Conservation (phyloP, 805 yeast genomes). For the Cyberlindnera misumaiensis region DNA sequence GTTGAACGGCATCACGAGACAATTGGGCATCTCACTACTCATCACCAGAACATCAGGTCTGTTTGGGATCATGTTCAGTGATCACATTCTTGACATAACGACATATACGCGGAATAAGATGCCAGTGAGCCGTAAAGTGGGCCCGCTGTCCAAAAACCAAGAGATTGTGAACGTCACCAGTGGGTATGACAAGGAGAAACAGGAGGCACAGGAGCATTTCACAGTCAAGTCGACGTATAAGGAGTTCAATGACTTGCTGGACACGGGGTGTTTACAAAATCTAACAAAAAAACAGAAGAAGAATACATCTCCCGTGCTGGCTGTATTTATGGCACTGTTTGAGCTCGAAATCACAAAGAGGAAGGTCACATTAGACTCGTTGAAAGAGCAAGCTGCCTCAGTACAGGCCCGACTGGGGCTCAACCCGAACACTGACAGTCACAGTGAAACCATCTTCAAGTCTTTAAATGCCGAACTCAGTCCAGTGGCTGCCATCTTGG, state of each 20-base stretch:
- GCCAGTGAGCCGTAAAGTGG: slow-evolving; percentile 42
- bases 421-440: slow-evolving; percentile 33
- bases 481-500: slow-evolving; percentile 81
- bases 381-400: slow-evolving; percentile 25
- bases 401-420: slow-evolving; percentile 35
- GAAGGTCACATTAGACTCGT: slow-evolving; percentile 19
- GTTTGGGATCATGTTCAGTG: slow-evolving; percentile 77
- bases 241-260: slow-evolving; percentile 30
- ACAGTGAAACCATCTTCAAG: slow-evolving; percentile 33
- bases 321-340: slow-evolving; percentile 57
- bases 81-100: slow-evolving; percentile 59
- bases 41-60: slow-evolving; percentile 68
- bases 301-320: slow-evolving; percentile 43
- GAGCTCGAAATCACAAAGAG: slow-evolving; percentile 28
- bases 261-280: slow-evolving; percentile 18
- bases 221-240: slow-evolving; percentile 32
- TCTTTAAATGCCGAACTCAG: slow-evolving; percentile 62
- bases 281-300: slow-evolving; percentile 35
- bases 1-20: slow-evolving; percentile 53
- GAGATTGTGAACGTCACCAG: slow-evolving; percentile 34
- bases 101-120: slow-evolving; percentile 45
- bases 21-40: slow-evolving; percentile 56
- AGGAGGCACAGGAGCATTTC: slow-evolving; percentile 29
- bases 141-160: slow-evolving; percentile 36
- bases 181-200: slow-evolving; percentile 28